These are phyloP conservation scores for Pichia cephalocereana DNA, from an alignment of 805 yeast genomes.

Conservation along the genomic window DNA sequence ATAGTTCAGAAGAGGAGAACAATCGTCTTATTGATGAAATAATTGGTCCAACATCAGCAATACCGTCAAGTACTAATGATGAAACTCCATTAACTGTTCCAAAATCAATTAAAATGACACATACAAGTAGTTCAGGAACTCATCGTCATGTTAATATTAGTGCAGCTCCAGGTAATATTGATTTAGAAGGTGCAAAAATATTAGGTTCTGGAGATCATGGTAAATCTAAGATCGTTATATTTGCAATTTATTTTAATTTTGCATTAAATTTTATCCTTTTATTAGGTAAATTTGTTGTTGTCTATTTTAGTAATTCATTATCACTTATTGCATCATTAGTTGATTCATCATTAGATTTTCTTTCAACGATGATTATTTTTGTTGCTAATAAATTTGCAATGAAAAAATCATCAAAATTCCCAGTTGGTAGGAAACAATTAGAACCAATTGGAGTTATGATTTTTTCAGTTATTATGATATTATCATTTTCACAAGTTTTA, in stretches of 20 bases:
- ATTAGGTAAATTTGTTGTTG: conserved; percentile 51
- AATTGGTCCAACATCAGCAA: not conserved
- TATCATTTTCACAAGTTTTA: conserved; percentile 66
- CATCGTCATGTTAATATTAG: not conserved
- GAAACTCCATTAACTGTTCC: not conserved
- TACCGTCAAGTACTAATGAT: not conserved
- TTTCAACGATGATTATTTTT: conserved; percentile 67
- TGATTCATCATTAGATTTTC: conserved; percentile 65
- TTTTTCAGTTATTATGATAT: conserved; percentile 60
- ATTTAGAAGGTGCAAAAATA: conserved; percentile 46
- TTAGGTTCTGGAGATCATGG: conserved; percentile 40
- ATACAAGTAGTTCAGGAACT: not conserved
- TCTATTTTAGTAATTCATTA: conserved; percentile 57
- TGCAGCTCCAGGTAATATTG: conserved; percentile 50
- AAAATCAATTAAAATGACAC: not conserved
- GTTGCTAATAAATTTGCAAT: conserved; percentile 44
- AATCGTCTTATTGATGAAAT: conserved; percentile 2
- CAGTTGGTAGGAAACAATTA: conserved; percentile 62
- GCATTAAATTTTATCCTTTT: conserved; percentile 49
- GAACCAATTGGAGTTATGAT: conserved; percentile 75
- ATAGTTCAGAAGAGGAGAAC: conserved; percentile 16
- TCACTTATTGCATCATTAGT: conserved; percentile 72
- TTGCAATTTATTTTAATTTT: conserved; percentile 59
- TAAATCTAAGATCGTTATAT: conserved; percentile 30
- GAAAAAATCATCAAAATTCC: conserved; percentile 33